These are phyloP conservation scores for Uronychia binucleata DNA, from an alignment of 73 alveolate species.

Conservation along the genomic window DNA sequence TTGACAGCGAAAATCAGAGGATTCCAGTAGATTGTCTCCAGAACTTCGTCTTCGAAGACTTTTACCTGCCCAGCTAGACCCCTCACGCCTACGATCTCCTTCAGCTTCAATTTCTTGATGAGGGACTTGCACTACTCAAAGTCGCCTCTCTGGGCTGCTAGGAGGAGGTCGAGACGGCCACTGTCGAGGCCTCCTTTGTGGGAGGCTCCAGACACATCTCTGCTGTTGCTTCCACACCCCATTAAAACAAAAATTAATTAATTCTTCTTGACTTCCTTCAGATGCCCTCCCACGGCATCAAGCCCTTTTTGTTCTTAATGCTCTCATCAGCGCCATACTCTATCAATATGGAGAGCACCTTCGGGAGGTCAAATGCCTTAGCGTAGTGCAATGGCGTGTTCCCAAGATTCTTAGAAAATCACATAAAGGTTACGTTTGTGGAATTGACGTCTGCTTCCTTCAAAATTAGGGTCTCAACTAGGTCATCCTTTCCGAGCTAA, in stretches of 20 bases:
- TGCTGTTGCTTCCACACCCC: too few relatives aligned
- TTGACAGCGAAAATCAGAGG: conserved; percentile 26
- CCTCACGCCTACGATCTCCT: not conserved
- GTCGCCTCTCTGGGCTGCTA: not conserved
- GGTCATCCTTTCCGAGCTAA: not conserved
- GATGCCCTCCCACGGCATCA: conserved; percentile 3
- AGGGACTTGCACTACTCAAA: not conserved
- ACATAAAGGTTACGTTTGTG: not conserved
- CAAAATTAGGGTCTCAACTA: not conserved
- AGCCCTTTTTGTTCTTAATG: not conserved
- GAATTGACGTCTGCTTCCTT: not conserved
- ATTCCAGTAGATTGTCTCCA: conserved; percentile 22
- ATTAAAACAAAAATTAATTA: too few relatives aligned
- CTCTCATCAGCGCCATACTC: not conserved
- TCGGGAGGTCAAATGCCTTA: not conserved
- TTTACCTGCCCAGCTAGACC: not conserved
- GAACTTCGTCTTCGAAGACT: not conserved
- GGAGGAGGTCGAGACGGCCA: too few relatives aligned
- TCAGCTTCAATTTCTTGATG: not conserved
- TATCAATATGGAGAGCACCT: not conserved
- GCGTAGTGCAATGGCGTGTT: conserved; percentile 5
- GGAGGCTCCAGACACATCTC: too few relatives aligned
- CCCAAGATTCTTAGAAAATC: not conserved
- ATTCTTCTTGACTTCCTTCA: too few relatives aligned
- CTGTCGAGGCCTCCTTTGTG: too few relatives aligned